A percentile compares a stretch with the other conserved stretches of the same genome.
Conservation (phyloP, 78 protist genomes). For the Dictyostelium capitatum region DNA sequence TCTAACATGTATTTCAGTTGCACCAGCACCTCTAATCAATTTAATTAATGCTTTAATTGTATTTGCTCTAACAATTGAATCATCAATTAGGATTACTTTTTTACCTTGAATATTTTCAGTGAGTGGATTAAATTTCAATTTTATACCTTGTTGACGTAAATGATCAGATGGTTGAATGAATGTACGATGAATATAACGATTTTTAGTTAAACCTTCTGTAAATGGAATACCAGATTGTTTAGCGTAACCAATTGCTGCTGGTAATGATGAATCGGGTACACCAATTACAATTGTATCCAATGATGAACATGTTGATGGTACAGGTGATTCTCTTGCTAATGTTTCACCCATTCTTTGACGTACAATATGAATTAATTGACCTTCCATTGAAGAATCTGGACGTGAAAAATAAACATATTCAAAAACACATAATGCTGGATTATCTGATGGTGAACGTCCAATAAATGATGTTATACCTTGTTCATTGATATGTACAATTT, state of each 20-base stretch:
- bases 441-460: conserved; percentile 52
- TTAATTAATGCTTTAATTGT: conserved; percentile 64
- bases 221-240: conserved; percentile 63
- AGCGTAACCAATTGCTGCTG: conserved; percentile 86
- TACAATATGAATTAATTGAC: conserved; percentile 74
- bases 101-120: conserved; percentile 72
- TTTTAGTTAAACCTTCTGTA: conserved; percentile 76
- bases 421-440: conserved; percentile 70
- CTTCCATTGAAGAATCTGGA: conserved; percentile 81
- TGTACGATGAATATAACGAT: conserved; percentile 80
- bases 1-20: conserved; percentile 77
- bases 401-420: conserved; percentile 85
- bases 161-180: conserved; percentile 84
- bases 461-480: conserved; percentile 63
- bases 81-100: conserved; percentile 70
- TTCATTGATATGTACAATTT: conserved; percentile 75
- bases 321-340: conserved; percentile 76
- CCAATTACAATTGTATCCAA: conserved; percentile 73
- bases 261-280: conserved; percentile 83
- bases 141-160: conserved; percentile 75
- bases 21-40: conserved; percentile 79
- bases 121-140: conserved; percentile 82
- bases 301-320: not conserved
- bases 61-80: conserved; percentile 80
- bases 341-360: conserved; percentile 84